These are phyloP conservation scores for Cryptococcus sp. DNA, from an alignment of 1,284 basidiomycete genomes.

Conservation along the genomic window DNA sequence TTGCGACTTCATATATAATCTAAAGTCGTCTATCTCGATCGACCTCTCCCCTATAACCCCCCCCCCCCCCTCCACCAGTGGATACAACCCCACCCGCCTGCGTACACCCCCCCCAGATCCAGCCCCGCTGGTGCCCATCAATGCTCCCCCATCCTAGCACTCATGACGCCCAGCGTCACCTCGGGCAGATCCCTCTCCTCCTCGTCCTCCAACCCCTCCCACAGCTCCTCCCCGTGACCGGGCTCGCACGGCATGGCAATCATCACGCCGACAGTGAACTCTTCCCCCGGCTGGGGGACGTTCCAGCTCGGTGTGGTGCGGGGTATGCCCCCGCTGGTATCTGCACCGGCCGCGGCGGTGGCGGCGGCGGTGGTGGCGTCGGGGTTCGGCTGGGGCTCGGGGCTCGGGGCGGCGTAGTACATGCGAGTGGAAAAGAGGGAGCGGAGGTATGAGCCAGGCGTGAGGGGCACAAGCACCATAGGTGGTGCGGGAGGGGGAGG, in stretches of 20 bases:
- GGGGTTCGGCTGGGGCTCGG: not conserved
- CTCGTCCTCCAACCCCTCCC: slow-evolving; percentile 19
- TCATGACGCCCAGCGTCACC: slow-evolving; percentile 38
- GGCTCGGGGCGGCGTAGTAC: too few species aligned
- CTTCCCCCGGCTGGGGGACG: slow-evolving; percentile 22
- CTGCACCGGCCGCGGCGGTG: not conserved
- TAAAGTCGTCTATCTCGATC: not conserved
- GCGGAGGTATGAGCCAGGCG: slow-evolving; percentile 11
- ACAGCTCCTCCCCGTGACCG: slow-evolving; percentile 13
- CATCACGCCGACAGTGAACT: slow-evolving; percentile 38
- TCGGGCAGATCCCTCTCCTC: slow-evolving; percentile 35
- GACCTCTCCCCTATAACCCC: too few species aligned
- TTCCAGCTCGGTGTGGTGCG: slow-evolving; percentile 9
- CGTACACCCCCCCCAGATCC: too few species aligned
- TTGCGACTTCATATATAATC: slow-evolving; percentile 60
- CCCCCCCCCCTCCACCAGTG: too few species aligned
- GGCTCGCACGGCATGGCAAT: slow-evolving; percentile 36
- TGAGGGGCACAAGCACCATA: slow-evolving; percentile 4
- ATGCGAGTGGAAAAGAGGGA: slow-evolving; percentile 11
- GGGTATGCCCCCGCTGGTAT: not conserved
- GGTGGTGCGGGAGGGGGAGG: not conserved
- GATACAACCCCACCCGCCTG: too few species aligned
- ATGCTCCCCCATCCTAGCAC: slow-evolving; percentile 2
- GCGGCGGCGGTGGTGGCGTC: not conserved
- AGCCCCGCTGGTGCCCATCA: too few species aligned